Conservation (phyloP, 768 basidiomycete genomes). For the Pulveroboletus sp. region DNA sequence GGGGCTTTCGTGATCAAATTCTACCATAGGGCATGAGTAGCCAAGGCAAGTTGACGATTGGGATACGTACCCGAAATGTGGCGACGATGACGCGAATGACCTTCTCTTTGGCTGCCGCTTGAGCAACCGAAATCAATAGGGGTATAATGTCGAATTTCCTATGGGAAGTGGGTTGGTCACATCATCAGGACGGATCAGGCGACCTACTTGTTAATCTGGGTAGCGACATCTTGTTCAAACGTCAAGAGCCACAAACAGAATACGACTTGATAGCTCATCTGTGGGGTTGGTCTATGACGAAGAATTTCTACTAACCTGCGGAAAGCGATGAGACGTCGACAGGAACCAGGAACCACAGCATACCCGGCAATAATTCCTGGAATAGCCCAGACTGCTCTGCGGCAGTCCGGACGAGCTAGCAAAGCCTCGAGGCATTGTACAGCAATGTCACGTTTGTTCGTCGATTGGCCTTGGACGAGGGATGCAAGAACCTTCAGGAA, state of each 20-base stretch:
- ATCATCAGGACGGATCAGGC: constrained; percentile 1
- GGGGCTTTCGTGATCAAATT: constrained; percentile 92
- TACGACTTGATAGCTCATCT: constrained; percentile 93
- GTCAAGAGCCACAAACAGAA: constrained; percentile 94
- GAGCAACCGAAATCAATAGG: constrained; percentile 77
- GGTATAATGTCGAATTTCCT: constrained; percentile 92
- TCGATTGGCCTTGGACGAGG: constrained; percentile 57
- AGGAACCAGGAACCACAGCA: constrained; percentile 2
- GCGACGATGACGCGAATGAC: constrained; percentile 92
- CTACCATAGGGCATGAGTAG: constrained; percentile 35
- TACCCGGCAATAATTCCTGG: constrained; percentile 70
- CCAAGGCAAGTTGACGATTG: background rate
- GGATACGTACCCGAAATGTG: constrained; percentile 69
- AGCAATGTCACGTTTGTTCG: constrained; percentile 80
- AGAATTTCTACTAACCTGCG: constrained; percentile 79
- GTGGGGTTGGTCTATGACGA: constrained; percentile 77
- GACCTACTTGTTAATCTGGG: constrained; percentile 81
- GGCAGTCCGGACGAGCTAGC: constrained; percentile 75
- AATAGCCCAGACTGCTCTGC: constrained; percentile 78
- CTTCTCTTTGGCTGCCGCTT: constrained; percentile 93
- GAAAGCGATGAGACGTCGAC: background rate
- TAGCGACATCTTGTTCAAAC: constrained; percentile 83
- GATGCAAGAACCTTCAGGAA: constrained; percentile 59
- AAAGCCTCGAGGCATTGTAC: constrained; percentile 90
- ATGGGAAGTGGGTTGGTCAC: background rate